Evolutionary conservation across 306 rosid species (phyloP).

Genomic region (Casuarina cunninghamiana): DNA sequence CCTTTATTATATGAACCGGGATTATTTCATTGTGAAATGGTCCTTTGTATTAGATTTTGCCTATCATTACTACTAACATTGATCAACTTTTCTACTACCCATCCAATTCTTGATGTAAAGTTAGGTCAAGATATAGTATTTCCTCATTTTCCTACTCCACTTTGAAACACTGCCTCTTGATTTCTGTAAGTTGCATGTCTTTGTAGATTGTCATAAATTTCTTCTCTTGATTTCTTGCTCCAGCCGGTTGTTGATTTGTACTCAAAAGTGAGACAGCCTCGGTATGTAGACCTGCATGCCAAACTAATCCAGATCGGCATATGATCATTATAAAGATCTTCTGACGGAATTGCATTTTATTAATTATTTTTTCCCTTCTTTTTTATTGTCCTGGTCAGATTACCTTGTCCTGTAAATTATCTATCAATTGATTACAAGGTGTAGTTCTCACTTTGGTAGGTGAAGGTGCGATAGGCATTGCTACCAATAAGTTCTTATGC

Average conservation of each 20-base stretch:
- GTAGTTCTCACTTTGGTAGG: conserved; percentile 3
- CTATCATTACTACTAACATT: not conserved
- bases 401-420: conserved; percentile 8
- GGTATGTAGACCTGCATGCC: not conserved
- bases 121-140: not conserved
- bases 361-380: not conserved
- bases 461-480: conserved; percentile 2
- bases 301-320: not conserved
- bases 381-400: not conserved
- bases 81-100: not conserved
- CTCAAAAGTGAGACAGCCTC: not conserved
- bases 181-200: not conserved
- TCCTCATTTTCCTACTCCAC: not conserved
- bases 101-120: not conserved
- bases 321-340: not conserved
- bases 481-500: conserved; percentile 17
- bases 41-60: not conserved
- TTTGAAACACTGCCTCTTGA: not conserved
- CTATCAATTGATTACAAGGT: not conserved
- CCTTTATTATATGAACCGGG: not conserved
- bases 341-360: not conserved
- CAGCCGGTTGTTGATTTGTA: not conserved
- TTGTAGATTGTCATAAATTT: not conserved
- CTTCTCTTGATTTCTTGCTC: not conserved
- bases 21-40: not conserved